Conservation (phyloP, 768 basidiomycete genomes). For the Hericium alpestre region DNA sequence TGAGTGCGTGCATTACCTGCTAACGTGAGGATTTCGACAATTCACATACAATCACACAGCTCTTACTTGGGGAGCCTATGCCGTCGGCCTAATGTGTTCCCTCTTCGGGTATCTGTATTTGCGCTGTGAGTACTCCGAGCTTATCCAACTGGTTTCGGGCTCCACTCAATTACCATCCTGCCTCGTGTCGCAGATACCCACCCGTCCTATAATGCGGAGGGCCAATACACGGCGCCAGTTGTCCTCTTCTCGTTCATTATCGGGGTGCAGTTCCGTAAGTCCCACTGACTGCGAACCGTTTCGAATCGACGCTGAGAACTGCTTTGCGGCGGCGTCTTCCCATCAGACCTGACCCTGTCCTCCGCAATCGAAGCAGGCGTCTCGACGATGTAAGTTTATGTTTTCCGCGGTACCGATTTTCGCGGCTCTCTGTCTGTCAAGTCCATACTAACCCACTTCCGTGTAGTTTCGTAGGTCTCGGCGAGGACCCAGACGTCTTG, state of each 20-base stretch:
- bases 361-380: slow-evolving; percentile 79
- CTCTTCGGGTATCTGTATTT: slow-evolving; percentile 74
- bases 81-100: slow-evolving; percentile 60
- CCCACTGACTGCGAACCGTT: slow-evolving; percentile 1
- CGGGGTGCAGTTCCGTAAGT: slow-evolving; percentile 60
- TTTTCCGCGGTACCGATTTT: background rate
- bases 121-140: slow-evolving; percentile 35
- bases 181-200: slow-evolving; percentile 41
- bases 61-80: slow-evolving; percentile 73
- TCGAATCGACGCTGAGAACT: background rate
- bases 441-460: background rate
- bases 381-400: slow-evolving; percentile 58
- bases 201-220: slow-evolving; percentile 62
- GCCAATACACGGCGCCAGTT: slow-evolving; percentile 71
- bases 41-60: slow-evolving; percentile 26
- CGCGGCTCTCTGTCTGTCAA: background rate
- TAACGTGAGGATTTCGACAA: background rate
- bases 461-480: slow-evolving; percentile 68
- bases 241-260: slow-evolving; percentile 76
- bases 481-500: slow-evolving; percentile 73
- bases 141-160: background rate
- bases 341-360: slow-evolving; percentile 51
- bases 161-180: slow-evolving; percentile 1
- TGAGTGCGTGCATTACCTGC: slow-evolving; percentile 38
- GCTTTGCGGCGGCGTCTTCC: background rate